Evolutionary conservation across 257 asterid species (phyloP), one percentile per base, ranked within the genome.

Genomic region (Solanum paucissectum): DNA sequence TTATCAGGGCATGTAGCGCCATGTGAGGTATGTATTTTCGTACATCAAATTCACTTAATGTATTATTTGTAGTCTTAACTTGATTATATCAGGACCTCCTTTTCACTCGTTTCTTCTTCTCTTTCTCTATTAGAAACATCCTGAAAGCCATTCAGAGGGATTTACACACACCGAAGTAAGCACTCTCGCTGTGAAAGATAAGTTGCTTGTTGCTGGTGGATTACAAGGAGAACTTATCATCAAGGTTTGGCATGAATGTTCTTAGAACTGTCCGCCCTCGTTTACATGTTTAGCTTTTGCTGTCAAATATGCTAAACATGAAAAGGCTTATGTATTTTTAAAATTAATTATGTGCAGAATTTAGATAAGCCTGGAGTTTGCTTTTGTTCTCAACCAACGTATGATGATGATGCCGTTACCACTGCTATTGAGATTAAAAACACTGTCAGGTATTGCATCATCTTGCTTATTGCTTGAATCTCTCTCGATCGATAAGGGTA

Each of bases 191-290:
- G 98, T 95, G 87, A 95, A 94, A 89, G 96, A 69, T 69, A 69
- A 69, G 76, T 14, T 69, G 40, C 76, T 69, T 7, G 40, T 69
- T 69, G n/a, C 98, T 29, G 98, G 99, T 89, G 98, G 99, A 83
- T 94, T 95, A 90, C 98, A 94, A 87, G 99, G 99, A 87, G 98
- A 96, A 90, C 93, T 96, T 62, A 94, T 96, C 71, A 93, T 98
- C 98, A 94, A 94, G 96, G 95, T 94, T 23, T 68, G 44, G 34
- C 46, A 55, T 55, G 64, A 34, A 34, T 72, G 16, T 32, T 20
- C 40, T 29, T 18, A 55, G 11, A 20, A 55, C n/a, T 55, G n/a
- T 18, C 64, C n/a, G 7, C 42, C 13, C 14, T 32, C 13, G n/a
- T 29, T 69, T 32, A 6, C 77, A 33, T 3, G 12, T 71, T 71